Evolutionary conservation across 495 filamentous ascomycete species (phyloP), one percentile per base, ranked within the genome.

Genomic region (Daldinia vernicosa): DNA sequence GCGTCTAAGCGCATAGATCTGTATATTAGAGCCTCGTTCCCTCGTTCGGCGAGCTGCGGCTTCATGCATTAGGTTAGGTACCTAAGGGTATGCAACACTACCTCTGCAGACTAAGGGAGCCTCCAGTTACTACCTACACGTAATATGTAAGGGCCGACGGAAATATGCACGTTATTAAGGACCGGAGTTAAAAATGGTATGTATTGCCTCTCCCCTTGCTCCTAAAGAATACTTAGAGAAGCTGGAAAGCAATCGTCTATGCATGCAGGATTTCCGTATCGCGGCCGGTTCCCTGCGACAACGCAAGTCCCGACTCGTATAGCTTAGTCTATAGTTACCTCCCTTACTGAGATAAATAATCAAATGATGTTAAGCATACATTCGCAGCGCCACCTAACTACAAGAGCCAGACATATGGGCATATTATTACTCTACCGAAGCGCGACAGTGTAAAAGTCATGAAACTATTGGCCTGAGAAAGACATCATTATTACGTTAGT

Each of bases 11-110:
- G 17, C 54, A 33, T 33, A 33, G n/a, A 3, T 32, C 30, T n/a
- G 4, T 19, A 61, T 39, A 47, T 24, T 43, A 54, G 37, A 61
- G 57, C 52, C 8, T 55, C 26, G 28, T 28, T 27, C 9, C 65
- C 65, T 55, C 37, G 4, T 28, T 51, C 17, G 55, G 47, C 56
- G 33, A 67, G 56, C 55, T n/a, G 39, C 57, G 26, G 54, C 39
- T 50, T 50, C 54, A 28, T 30, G 24, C 43, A 47, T 47, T 47
- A n/a, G n/a, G n/a, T n/a, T n/a, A 40, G 14, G 15, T 40, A 47
- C 15, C 4, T 40, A 33, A 2, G 14, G 9, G 14, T 17, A 43
- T 22, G 40, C 40, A 17, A 9, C 40, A 19, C 15, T 45, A 9
- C 40, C n/a, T n/a, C n/a, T 7, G 40, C 8, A 45, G 4, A 19